Evolutionary conservation across 768 basidiomycete species (phyloP).

Genomic region (Trametes maxima): DNA sequence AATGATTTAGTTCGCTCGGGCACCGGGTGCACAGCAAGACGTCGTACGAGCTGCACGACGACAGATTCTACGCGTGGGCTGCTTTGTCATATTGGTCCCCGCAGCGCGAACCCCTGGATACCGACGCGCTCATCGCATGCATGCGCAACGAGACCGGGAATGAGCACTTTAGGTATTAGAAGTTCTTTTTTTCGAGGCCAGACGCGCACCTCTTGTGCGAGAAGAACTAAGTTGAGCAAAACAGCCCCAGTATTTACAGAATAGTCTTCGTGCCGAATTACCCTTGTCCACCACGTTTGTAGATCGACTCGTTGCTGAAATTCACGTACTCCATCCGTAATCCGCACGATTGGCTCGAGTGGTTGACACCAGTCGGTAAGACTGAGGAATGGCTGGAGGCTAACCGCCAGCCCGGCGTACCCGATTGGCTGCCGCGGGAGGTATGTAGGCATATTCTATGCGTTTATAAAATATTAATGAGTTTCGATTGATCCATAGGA

Average conservation of each 20-base stretch:
- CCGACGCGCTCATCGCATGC: conserved; percentile 29
- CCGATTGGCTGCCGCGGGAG: conserved; percentile 37
- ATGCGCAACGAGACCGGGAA: conserved; percentile 20
- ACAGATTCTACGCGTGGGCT: conserved; percentile 45
- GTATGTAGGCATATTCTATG: conserved; percentile 23
- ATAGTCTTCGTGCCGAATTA: too few species aligned
- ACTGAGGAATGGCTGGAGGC: conserved; percentile 33
- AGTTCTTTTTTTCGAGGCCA: conserved; percentile 19
- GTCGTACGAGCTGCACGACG: conserved; percentile 37
- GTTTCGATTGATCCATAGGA: conserved; percentile 21
- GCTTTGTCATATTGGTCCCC: conserved; percentile 38
- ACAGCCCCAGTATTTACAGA: too few species aligned
- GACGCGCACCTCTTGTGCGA: conserved; percentile 3
- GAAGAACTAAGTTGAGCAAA: conserved; percentile 8
- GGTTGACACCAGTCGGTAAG: conserved; percentile 38
- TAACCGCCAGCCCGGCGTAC: conserved; percentile 27
- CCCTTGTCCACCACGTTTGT: too few species aligned
- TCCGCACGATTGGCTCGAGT: conserved; percentile 37
- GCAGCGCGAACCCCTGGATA: conserved; percentile 24
- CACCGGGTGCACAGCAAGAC: too few species aligned
- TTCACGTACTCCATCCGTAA: conserved; percentile 37
- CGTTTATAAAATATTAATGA: too few species aligned
- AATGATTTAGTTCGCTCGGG: too few species aligned
- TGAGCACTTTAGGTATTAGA: conserved; percentile 46
- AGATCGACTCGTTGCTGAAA: conserved; percentile 45